A percentile compares a stretch with the other conserved stretches of the same genome.
These are phyloP conservation scores for Salicornia ramosissima DNA, from an alignment of 148 eudicot species.

Conservation along the genomic window DNA sequence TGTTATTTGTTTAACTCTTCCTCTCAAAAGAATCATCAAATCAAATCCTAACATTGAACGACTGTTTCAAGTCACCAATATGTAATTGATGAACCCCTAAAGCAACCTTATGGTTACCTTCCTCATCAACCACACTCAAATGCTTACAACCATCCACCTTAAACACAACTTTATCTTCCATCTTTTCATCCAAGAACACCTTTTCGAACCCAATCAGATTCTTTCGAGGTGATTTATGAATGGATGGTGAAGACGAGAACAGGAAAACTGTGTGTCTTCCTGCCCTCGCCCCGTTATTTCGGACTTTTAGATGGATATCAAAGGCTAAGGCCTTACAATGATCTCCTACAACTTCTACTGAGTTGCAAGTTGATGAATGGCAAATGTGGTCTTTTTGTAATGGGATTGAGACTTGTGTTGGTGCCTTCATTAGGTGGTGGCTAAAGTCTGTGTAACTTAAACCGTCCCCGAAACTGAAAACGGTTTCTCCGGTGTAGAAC, in stretches of 20 bases:
- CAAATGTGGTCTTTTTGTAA: slow-evolving; percentile 55
- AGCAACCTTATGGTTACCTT: slow-evolving; percentile 56
- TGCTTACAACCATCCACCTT: slow-evolving; percentile 72
- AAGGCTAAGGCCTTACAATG: slow-evolving; percentile 45
- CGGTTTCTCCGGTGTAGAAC: slow-evolving; percentile 67
- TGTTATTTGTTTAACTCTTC: slow-evolving; percentile 1
- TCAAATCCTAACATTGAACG: slow-evolving; percentile 42
- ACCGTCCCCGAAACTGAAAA: slow-evolving; percentile 64
- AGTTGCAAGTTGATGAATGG: slow-evolving; percentile 48
- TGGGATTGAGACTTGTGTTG: slow-evolving; percentile 44
- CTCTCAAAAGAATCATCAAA: slow-evolving; percentile 20
- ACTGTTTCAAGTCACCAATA: slow-evolving; percentile 60
- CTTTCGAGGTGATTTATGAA: slow-evolving; percentile 69
- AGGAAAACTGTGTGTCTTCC: slow-evolving; percentile 69
- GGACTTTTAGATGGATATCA: slow-evolving; percentile 53
- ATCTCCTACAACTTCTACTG: slow-evolving; percentile 45
- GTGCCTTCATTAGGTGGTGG: slow-evolving; percentile 55
- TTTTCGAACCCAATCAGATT: slow-evolving; percentile 72
- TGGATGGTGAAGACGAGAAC: slow-evolving; percentile 55
- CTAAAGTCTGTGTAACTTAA: slow-evolving; percentile 51
- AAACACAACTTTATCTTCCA: slow-evolving; percentile 48
- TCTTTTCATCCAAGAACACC: slow-evolving; percentile 48
- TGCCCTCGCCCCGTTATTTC: slow-evolving; percentile 44
- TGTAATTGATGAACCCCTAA: slow-evolving; percentile 67
- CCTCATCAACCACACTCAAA: slow-evolving; percentile 75